Evolutionary conservation across 495 filamentous ascomycete species (phyloP).

Genomic region (Hypoxylon cercidicola): DNA sequence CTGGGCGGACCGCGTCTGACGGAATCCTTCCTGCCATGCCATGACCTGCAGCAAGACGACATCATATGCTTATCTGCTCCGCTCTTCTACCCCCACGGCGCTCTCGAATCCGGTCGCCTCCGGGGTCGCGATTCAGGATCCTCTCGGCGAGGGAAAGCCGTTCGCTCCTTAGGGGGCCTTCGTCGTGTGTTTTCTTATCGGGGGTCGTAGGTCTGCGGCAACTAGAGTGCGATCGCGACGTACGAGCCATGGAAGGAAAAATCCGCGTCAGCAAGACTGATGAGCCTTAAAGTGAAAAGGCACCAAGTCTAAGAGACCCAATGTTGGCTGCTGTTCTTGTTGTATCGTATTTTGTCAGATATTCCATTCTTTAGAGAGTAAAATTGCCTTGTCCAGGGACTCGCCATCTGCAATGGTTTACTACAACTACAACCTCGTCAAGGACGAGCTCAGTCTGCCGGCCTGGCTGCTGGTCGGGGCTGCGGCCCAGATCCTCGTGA

Average conservation of each 20-base stretch:
- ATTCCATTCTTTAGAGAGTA: neutral
- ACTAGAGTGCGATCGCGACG: neutral
- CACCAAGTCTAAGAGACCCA: neutral
- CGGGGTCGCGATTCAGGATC: neutral
- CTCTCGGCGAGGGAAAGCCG: neutral
- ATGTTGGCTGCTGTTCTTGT: neutral
- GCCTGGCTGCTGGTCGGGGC: conserved; percentile 55
- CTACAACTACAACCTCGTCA: conserved; percentile 24
- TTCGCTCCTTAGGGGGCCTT: neutral
- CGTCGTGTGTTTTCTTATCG: neutral
- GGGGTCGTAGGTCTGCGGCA: neutral
- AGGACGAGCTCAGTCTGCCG: conserved; percentile 42
- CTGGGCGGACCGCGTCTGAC: too few species aligned
- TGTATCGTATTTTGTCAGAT: neutral
- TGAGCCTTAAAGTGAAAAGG: neutral
- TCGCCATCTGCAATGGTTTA: conserved; percentile 1
- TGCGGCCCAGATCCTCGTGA: conserved; percentile 45
- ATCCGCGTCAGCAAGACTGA: neutral
- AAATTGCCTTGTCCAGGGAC: neutral
- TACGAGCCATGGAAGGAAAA: neutral
- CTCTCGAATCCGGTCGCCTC: neutral
- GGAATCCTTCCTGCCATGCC: too few species aligned
- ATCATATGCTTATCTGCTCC: neutral
- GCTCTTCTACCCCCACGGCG: neutral
- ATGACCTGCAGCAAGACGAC: neutral